These are phyloP conservation scores for Corymbia citriodora DNA, from an alignment of 441 rosid genomes.

Conservation along the genomic window DNA sequence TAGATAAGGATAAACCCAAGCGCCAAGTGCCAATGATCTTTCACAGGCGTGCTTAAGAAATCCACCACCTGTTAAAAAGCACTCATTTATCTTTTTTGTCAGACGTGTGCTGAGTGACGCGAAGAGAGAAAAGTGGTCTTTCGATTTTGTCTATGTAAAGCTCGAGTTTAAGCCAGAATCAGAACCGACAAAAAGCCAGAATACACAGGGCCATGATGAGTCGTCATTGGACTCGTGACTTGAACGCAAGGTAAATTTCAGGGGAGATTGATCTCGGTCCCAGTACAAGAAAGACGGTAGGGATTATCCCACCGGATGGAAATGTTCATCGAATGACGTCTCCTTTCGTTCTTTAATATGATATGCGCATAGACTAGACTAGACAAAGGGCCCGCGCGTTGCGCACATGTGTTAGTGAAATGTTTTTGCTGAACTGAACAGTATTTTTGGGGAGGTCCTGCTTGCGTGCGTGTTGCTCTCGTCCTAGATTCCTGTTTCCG, in stretches of 20 bases:
- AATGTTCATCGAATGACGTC: neutral
- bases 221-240: neutral
- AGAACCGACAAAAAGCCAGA: neutral
- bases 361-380: neutral
- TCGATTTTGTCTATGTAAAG: conserved; percentile 3
- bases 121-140: neutral
- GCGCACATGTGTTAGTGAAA: neutral
- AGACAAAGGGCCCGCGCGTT: neutral
- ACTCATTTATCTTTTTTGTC: neutral
- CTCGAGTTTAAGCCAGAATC: conserved; percentile 13
- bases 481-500: neutral
- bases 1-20: neutral
- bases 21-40: neutral
- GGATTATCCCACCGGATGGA: neutral
- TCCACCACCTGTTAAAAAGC: neutral
- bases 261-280: neutral
- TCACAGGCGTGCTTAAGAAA: neutral
- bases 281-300: neutral
- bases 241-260: neutral
- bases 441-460: neutral
- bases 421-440: neutral
- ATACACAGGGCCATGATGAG: neutral
- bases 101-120: neutral
- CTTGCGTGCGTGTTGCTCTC: neutral
- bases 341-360: neutral